Conservation (phyloP, 2,329 filamentous ascomycete species). For the Aspergillus glaucus region DNA sequence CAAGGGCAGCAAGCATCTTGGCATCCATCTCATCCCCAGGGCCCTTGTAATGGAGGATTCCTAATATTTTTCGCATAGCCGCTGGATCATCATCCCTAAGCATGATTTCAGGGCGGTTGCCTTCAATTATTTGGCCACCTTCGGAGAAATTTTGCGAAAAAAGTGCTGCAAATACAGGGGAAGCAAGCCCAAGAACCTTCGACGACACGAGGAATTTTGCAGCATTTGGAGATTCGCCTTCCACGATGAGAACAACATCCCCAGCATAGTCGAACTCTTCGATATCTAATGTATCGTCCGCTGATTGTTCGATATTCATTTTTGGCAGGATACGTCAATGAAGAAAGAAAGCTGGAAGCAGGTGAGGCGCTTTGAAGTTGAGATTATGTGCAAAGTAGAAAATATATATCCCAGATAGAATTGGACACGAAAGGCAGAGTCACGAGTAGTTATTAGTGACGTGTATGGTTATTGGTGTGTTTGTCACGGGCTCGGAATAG, state of each 20-base stretch:
- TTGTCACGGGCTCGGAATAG: too few species aligned
- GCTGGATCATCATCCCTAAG: constrained; percentile 1
- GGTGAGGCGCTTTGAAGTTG: background rate
- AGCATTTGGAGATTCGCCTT: background rate
- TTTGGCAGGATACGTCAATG: background rate
- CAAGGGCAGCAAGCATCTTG: background rate
- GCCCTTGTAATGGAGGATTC: constrained; percentile 1
- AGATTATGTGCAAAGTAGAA: background rate
- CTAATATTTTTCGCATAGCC: constrained; percentile 1
- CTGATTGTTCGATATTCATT: constrained; percentile 1
- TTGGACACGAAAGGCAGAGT: background rate
- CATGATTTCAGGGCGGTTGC: background rate
- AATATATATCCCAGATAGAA: background rate
- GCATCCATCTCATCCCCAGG: background rate
- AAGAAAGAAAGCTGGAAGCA: background rate
- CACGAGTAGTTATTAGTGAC: background rate
- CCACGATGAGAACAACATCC: constrained; percentile 1
- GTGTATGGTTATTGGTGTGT: background rate
- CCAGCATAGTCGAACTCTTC: constrained; percentile 2
- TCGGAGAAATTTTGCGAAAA: background rate
- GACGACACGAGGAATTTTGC: constrained; percentile 4
- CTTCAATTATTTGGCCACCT: background rate
- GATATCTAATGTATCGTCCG: background rate
- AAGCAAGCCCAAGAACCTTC: constrained; percentile 3
- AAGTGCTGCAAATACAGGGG: constrained; percentile 2